These are phyloP conservation scores for Helicocarpus griseus DNA, from an alignment of 2,329 filamentous ascomycete species.

Conservation along the genomic window DNA sequence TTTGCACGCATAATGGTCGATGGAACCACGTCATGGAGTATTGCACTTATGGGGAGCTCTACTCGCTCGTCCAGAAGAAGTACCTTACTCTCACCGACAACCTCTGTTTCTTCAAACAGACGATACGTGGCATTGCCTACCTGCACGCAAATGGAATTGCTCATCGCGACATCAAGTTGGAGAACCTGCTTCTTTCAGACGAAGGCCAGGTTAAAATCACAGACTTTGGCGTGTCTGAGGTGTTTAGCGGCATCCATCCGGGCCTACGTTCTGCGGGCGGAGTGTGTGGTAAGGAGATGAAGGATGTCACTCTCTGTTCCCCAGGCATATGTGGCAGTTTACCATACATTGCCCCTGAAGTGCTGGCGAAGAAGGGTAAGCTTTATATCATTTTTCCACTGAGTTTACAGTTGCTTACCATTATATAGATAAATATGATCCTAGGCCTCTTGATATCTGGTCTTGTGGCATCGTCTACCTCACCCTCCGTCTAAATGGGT, in stretches of 20 bases:
- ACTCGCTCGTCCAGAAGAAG: constrained; percentile 60
- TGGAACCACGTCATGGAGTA: constrained; percentile 96
- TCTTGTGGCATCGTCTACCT: constrained; percentile 75
- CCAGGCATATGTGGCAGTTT: constrained; percentile 77
- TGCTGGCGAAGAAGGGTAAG: constrained; percentile 55
- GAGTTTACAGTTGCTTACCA: constrained; percentile 5
- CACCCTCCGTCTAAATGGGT: constrained; percentile 61
- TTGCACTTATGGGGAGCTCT: constrained; percentile 73
- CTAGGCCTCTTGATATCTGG: constrained; percentile 77
- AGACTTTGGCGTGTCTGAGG: constrained; percentile 82
- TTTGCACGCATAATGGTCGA: constrained; percentile 63
- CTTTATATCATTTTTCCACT: background rate
- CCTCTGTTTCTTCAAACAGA: constrained; percentile 80
- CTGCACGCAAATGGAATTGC: constrained; percentile 77
- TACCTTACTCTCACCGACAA: constrained; percentile 61
- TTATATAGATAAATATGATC: constrained; percentile 51
- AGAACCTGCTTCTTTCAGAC: constrained; percentile 71
- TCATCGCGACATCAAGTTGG: constrained; percentile 83
- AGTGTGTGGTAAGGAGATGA: constrained; percentile 64
- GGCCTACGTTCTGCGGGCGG: constrained; percentile 64
- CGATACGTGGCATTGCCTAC: constrained; percentile 72
- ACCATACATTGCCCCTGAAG: constrained; percentile 82
- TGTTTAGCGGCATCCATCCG: constrained; percentile 73
- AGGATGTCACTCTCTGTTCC: constrained; percentile 58
- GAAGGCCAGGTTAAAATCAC: constrained; percentile 82